These are phyloP conservation scores for Spathaspora hagerdaliae DNA, from an alignment of 805 yeast genomes.

Conservation along the genomic window DNA sequence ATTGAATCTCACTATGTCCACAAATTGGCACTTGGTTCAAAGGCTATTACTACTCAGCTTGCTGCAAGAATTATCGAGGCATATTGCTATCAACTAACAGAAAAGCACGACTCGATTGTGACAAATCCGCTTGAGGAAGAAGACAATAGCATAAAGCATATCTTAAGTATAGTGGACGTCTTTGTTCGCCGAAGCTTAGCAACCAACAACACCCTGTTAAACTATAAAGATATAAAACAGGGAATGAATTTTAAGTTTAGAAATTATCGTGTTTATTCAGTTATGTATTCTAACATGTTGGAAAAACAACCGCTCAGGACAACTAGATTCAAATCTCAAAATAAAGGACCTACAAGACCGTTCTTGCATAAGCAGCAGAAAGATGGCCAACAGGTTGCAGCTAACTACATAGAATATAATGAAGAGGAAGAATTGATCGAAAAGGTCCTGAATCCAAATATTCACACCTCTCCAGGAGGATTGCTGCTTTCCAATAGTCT, in stretches of 20 bases:
- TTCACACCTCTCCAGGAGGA: conserved; percentile 24
- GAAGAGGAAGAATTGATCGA: not conserved
- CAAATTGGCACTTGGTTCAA: conserved; percentile 26
- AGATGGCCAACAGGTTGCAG: no score
- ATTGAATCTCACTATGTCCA: conserved; percentile 36
- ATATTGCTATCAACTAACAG: conserved; percentile 23
- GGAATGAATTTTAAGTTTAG: conserved; percentile 26
- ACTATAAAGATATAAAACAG: conserved; percentile 26
- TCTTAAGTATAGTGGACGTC: conserved; percentile 29
- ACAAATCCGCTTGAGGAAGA: conserved; percentile 6
- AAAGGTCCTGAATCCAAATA: conserved; percentile 21
- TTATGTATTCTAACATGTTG: no score
- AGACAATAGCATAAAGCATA: conserved; percentile 24
- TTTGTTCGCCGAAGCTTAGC: conserved; percentile 14
- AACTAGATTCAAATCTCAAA: no score
- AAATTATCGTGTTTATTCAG: conserved; percentile 10
- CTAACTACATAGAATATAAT: no score
- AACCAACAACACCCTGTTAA: conserved; percentile 5
- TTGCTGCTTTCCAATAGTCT: conserved; percentile 28
- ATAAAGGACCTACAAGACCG: no score
- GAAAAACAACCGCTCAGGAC: no score
- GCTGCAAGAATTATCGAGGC: conserved; percentile 30
- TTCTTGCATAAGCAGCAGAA: no score
- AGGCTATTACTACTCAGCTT: conserved; percentile 29
- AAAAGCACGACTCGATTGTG: conserved; percentile 7